Conservation (phyloP, 495 filamentous ascomycete species). For the Cenococcum geophilum region DNA sequence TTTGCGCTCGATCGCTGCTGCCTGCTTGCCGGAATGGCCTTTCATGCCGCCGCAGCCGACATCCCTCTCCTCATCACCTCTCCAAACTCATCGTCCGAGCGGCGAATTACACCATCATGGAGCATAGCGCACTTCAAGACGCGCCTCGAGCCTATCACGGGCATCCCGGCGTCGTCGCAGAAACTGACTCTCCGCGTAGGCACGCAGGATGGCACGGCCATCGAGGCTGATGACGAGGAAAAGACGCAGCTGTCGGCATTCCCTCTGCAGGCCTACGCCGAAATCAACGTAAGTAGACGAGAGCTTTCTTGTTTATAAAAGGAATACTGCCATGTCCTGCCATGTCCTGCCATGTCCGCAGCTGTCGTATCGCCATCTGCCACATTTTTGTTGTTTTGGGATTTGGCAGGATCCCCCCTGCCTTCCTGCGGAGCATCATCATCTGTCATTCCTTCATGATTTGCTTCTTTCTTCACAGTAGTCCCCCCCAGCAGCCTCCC, state of each 20-base stretch:
- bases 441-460: conserved; percentile 1
- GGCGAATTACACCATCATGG: conserved; percentile 90
- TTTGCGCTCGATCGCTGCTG: conserved; percentile 1
- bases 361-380: conserved; percentile 22
- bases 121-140: conserved; percentile 75
- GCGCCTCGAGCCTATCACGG: conserved; percentile 91
- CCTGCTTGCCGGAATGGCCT: conserved; percentile 32
- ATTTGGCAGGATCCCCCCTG: conserved; percentile 13
- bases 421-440: not conserved
- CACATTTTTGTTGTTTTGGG: conserved; percentile 21
- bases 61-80: conserved; percentile 80
- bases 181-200: conserved; percentile 58
- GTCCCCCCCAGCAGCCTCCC: not conserved
- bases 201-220: conserved; percentile 47
- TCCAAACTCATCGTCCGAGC: conserved; percentile 68
- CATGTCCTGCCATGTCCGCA: conserved; percentile 11
- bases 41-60: conserved; percentile 65
- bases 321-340: conserved; percentile 11
- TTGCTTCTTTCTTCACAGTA: conserved; percentile 3
- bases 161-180: conserved; percentile 77
- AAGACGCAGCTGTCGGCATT: conserved; percentile 54
- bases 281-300: conserved; percentile 60
- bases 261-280: conserved; percentile 63
- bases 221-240: conserved; percentile 66
- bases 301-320: conserved; percentile 19